These are phyloP conservation scores for Neurospora sp. DNA, from an alignment of 495 filamentous ascomycete genomes.

Conservation along the genomic window DNA sequence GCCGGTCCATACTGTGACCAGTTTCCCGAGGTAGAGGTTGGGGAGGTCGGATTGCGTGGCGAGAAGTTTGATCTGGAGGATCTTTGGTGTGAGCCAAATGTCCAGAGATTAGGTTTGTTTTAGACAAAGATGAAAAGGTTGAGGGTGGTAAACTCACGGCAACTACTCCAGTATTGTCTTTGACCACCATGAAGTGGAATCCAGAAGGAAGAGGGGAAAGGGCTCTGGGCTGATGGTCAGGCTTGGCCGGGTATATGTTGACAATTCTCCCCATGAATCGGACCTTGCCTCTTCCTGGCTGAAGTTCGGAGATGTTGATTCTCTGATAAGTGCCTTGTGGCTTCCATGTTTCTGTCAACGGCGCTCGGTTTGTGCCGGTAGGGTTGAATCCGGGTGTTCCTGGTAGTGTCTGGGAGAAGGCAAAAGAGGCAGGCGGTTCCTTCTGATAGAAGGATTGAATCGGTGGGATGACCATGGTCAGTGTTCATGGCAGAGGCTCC, in stretches of 20 bases:
- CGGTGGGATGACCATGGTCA: conserved; percentile 16
- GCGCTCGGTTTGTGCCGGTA: not conserved
- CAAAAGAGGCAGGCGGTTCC: conserved; percentile 5
- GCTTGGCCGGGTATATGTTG: conserved; percentile 39
- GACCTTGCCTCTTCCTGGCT: conserved; percentile 41
- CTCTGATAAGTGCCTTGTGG: conserved; percentile 45
- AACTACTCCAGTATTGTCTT: conserved; percentile 48
- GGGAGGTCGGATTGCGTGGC: conserved; percentile 20
- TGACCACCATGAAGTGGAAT: conserved; percentile 44
- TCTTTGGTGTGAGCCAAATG: not conserved
- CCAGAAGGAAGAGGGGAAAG: conserved; percentile 21
- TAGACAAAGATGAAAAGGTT: too few species aligned
- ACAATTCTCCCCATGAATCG: conserved; percentile 49
- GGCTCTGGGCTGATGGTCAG: conserved; percentile 19
- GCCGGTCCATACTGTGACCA: conserved; percentile 33
- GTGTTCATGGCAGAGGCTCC: not conserved
- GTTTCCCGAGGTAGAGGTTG: conserved; percentile 28
- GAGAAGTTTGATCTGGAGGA: conserved; percentile 33
- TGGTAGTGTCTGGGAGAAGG: not conserved
- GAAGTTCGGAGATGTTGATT: conserved; percentile 38
- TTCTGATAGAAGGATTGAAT: conserved; percentile 46
- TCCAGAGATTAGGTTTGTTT: too few species aligned
- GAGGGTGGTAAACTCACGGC: conserved; percentile 27
- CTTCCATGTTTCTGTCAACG: conserved; percentile 33
- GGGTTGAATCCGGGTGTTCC: not conserved